Conservation (phyloP, 768 basidiomycete genomes). For the Cystobasidium ongulense region DNA sequence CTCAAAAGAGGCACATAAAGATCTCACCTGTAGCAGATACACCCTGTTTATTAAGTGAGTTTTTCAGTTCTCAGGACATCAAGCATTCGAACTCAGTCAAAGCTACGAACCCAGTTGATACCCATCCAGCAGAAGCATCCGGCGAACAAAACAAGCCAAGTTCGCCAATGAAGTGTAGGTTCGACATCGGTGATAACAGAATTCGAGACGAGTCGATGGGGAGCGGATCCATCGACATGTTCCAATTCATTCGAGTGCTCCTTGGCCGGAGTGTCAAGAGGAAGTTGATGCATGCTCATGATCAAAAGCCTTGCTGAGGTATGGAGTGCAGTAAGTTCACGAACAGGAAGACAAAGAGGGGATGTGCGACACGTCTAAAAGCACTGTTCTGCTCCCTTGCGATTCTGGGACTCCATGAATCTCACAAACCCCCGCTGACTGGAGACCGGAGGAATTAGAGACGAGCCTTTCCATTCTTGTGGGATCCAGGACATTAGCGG, state of each 20-base stretch:
- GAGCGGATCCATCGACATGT: not conserved
- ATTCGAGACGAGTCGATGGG: not conserved
- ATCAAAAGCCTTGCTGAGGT: not conserved
- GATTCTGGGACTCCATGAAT: not conserved
- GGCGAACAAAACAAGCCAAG: conserved; percentile 2
- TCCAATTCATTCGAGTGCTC: not conserved
- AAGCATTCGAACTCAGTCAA: not conserved
- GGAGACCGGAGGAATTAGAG: no score
- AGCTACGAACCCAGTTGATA: conserved; percentile 1
- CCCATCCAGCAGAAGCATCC: conserved; percentile 13
- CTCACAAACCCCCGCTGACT: not conserved
- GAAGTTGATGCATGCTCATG: not conserved
- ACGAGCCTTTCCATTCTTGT: no score
- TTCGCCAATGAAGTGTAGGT: conserved; percentile 15
- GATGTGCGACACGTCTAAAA: no score
- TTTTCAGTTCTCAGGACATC: not conserved
- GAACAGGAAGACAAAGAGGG: not conserved
- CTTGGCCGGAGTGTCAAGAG: not conserved
- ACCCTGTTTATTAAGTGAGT: not conserved
- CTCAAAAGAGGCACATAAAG: not conserved
- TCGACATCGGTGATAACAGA: not conserved
- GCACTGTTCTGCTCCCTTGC: not conserved
- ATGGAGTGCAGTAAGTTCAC: not conserved
- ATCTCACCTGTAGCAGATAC: not conserved
- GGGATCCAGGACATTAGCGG: no score